phyloP scores from a whole-genome alignment of 2,329 filamentous ascomycete species.

The Parascedosporium putredinis region DNA sequence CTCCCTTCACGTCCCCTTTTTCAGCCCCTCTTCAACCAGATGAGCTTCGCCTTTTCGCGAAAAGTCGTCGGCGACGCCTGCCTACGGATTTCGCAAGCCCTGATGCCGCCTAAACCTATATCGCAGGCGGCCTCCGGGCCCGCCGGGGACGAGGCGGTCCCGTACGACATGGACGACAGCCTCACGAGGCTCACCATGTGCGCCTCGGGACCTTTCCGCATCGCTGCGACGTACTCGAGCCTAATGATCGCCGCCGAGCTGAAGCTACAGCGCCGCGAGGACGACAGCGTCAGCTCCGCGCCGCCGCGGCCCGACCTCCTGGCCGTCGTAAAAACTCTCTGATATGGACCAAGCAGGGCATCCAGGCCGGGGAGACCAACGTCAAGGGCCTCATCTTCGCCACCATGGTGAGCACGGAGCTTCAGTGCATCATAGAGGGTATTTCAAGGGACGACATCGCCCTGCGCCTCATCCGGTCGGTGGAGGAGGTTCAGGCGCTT shows the following conservation, averaged over 20 bases:
- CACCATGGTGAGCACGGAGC: constrained; percentile 26
- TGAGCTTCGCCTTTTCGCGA: constrained; percentile 39
- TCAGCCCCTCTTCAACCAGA: constrained; percentile 28
- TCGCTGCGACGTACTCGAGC: constrained; percentile 21
- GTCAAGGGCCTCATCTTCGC: constrained; percentile 39
- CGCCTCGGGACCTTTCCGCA: constrained; percentile 31
- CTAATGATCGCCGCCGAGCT: constrained; percentile 31
- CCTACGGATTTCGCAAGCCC: constrained; percentile 33
- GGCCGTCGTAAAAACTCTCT: constrained; percentile 28
- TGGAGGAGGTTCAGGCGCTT: constrained; percentile 23
- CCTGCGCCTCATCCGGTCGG: constrained; percentile 23
- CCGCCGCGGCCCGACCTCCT: constrained; percentile 30
- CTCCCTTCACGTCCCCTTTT: constrained; percentile 44
- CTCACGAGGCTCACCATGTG: constrained; percentile 27
- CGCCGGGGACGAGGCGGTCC: constrained; percentile 5
- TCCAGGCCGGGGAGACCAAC: constrained; percentile 44
- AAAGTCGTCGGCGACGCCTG: constrained; percentile 36
- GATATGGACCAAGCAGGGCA: constrained; percentile 25
- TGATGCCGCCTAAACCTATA: constrained; percentile 14
- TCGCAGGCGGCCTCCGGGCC: constrained; percentile 9
- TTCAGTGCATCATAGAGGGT: constrained; percentile 29
- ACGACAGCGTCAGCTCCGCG: constrained; percentile 24
- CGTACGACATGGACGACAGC: constrained; percentile 15
- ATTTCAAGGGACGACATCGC: constrained; percentile 23
- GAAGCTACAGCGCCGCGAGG: constrained; percentile 27